These are phyloP conservation scores for Blastobotrys americana DNA, from an alignment of 805 yeast species.

Conservation along the genomic window DNA sequence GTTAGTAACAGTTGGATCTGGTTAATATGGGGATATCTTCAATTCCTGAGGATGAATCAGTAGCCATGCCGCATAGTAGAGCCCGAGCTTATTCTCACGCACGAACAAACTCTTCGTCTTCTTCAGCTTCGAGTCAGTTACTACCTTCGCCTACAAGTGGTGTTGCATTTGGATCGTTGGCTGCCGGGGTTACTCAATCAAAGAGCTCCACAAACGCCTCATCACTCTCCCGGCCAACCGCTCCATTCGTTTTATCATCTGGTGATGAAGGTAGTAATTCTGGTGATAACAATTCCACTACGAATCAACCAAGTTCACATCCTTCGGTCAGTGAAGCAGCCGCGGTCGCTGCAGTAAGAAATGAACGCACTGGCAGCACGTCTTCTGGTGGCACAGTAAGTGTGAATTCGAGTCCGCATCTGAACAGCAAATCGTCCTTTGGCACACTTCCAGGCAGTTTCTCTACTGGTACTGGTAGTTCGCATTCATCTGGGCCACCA, in stretches of 20 bases:
- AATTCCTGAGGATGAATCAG: constrained; percentile 7
- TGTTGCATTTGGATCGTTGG: not conserved
- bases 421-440: not conserved
- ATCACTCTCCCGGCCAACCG: constrained; percentile 1
- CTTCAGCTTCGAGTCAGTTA: constrained; percentile 18
- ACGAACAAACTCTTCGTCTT: constrained; percentile 22
- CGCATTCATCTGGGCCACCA: too few species aligned
- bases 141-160: constrained; percentile 13
- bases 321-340: constrained; percentile 22
- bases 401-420: not conserved
- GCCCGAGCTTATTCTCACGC: constrained; percentile 19
- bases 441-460: not conserved
- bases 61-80: not conserved
- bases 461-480: too few species aligned
- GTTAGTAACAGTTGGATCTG: not conserved
- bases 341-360: constrained; percentile 21
- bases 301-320: constrained; percentile 1
- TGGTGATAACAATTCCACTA: not conserved
- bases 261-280: not conserved
- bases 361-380: constrained; percentile 1
- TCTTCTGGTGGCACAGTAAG: not conserved
- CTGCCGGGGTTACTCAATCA: not conserved
- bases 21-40: constrained; percentile 4
- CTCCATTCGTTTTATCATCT: not conserved
- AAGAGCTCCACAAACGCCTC: not conserved